Base-by-base conservation (phyloP, 148 eudicot species). In the Mesembryanthemum crystallinum region DNA sequence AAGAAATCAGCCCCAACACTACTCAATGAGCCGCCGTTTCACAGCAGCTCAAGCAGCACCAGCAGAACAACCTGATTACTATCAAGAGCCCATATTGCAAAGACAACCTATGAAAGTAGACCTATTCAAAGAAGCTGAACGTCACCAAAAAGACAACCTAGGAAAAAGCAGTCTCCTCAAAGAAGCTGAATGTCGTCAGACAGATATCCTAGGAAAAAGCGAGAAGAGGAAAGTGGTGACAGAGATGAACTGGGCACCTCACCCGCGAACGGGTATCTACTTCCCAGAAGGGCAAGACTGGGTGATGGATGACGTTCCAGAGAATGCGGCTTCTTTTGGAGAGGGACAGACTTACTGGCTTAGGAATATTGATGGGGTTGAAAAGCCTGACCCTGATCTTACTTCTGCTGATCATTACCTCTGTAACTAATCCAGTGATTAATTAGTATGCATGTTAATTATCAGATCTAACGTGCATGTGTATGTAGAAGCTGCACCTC, bases 251-350 rank as follows among this genome's bases (percentile, higher is more conserved):
- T 90, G 95, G 95, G 71, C 77, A 14, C 95, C 95, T 32, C 89
- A 90, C 77, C 88, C 83, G 54, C 84, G 84, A 2, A 87, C 67
- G 0, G 92, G 92, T 9, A 90, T 90, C 72, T 90, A 88, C 61
- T 84, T 39, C 45, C 92, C 90, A 0, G 30, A 77, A 76, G 95
- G 95, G 21, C 89, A 90, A 8, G 89, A 88, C 28, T 35, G 85
- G 81, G 95, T 88, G 51, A 80, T 90, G 85, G 81, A 90, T 4
- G 85, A 78, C 23, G 82, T 90, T 1, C 87, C 92, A 0, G 59
- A 73, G 0, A 67, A 70, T 20, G 86, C 92, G 8, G 89, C 85
- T 3, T 79, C 80, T 2, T 28, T 79, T 49, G 76, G 76, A 23
- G 72, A 81, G 17, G 78, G 49, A 4, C 74, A 49, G 14, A 76